Evolutionary conservation across 1,284 basidiomycete genomes (phyloP).

Genomic region (Coniferiporia sulphurascens): DNA sequence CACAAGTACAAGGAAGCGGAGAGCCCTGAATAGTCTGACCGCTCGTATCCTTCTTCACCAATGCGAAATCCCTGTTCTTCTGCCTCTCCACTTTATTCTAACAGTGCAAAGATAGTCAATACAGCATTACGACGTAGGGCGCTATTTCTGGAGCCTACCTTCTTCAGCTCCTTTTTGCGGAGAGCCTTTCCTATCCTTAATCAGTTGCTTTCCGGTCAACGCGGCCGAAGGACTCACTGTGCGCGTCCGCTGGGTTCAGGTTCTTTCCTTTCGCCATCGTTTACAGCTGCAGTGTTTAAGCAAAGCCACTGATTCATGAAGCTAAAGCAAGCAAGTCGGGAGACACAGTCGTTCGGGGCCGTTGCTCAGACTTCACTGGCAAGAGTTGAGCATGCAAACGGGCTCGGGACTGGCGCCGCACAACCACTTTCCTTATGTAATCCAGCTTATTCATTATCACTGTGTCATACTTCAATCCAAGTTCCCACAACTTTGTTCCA

Average conservation of each 20-base stretch:
- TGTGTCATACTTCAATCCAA: too few species aligned
- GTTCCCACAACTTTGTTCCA: neutral
- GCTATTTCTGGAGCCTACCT: constrained; percentile 47
- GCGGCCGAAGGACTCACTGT: constrained; percentile 43
- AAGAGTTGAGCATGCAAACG: too few species aligned
- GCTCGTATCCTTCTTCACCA: constrained; percentile 85
- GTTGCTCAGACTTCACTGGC: too few species aligned
- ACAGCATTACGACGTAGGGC: neutral
- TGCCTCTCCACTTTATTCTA: constrained; percentile 84
- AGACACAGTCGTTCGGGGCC: too few species aligned
- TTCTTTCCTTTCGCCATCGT: constrained; percentile 79
- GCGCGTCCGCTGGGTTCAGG: constrained; percentile 82
- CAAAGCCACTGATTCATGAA: neutral
- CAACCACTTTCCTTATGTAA: too few species aligned
- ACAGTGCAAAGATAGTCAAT: constrained; percentile 14
- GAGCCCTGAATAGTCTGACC: constrained; percentile 39
- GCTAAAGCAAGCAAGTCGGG: too few species aligned
- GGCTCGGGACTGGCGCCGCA: too few species aligned
- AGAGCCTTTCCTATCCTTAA: constrained; percentile 70
- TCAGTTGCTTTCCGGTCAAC: constrained; percentile 10
- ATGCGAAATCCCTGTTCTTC: constrained; percentile 74
- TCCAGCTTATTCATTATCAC: too few species aligned
- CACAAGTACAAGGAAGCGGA: neutral
- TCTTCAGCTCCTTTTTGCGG: constrained; percentile 86
- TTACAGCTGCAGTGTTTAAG: constrained; percentile 29